These are phyloP conservation scores for Schwanniomyces pseudopolymorphus DNA, from an alignment of 805 yeast species.

Conservation along the genomic window DNA sequence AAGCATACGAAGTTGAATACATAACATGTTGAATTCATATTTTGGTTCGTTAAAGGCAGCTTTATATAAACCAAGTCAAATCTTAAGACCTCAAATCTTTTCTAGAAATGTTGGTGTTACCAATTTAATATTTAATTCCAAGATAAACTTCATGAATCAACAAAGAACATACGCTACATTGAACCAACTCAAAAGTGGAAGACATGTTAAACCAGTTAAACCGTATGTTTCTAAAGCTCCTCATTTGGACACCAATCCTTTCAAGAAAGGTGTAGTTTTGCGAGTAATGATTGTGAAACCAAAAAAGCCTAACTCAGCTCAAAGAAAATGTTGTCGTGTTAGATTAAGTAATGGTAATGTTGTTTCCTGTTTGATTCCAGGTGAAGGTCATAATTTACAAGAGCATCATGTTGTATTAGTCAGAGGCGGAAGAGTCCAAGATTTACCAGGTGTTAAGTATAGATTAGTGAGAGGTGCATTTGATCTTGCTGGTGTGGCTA, in stretches of 20 bases:
- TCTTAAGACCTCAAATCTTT: not conserved
- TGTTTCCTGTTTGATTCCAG: constrained; percentile 92
- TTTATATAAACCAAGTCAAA: not conserved
- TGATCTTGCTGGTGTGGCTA: constrained; percentile 93
- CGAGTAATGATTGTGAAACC: constrained; percentile 96
- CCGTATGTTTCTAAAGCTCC: constrained; percentile 66
- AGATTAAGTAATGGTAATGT: constrained; percentile 86
- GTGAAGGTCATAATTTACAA: constrained; percentile 97
- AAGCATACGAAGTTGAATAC: not conserved
- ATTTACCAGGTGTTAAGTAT: constrained; percentile 97
- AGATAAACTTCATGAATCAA: constrained; percentile 10
- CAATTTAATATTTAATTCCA: not conserved
- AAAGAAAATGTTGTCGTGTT: constrained; percentile 95
- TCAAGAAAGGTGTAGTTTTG: constrained; percentile 88
- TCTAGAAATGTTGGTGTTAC: not conserved
- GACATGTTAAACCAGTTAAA: constrained; percentile 46
- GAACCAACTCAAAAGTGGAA: constrained; percentile 75
- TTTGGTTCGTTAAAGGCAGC: not conserved
- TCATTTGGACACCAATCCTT: constrained; percentile 79
- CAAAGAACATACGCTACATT: constrained; percentile 65
- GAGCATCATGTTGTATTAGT: constrained; percentile 96
- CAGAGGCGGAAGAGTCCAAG: constrained; percentile 98
- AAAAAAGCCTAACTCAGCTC: constrained; percentile 97
- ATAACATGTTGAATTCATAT: not conserved
- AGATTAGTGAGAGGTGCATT: constrained; percentile 90